Evolutionary conservation across 441 rosid species (phyloP).

Genomic region (Erysimum cheiri): DNA sequence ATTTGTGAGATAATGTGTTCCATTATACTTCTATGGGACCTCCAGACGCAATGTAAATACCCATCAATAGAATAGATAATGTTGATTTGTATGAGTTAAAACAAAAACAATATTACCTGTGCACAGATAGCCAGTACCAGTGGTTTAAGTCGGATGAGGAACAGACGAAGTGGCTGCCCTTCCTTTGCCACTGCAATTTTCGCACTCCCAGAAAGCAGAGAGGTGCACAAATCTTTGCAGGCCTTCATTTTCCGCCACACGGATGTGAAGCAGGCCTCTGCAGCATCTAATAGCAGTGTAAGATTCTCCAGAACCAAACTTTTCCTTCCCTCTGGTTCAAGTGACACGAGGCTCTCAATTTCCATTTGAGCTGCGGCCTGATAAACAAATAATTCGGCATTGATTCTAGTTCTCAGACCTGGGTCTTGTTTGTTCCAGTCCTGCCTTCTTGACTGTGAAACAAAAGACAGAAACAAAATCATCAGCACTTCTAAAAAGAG

Average conservation of each 20-base stretch:
- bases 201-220: conserved; percentile 75
- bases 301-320: conserved; percentile 76
- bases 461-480: neutral
- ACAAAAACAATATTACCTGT: conserved; percentile 57
- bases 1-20: neutral
- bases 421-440: conserved; percentile 82
- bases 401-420: conserved; percentile 63
- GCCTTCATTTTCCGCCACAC: conserved; percentile 82
- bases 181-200: conserved; percentile 69
- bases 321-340: conserved; percentile 73
- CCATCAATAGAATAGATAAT: neutral
- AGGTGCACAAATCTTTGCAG: conserved; percentile 75
- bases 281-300: conserved; percentile 70
- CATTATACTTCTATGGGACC: neutral
- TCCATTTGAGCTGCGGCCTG: conserved; percentile 75
- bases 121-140: conserved; percentile 75
- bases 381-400: conserved; percentile 73
- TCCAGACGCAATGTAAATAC: neutral
- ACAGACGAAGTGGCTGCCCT: conserved; percentile 68
- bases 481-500: neutral
- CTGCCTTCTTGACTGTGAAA: conserved; percentile 74
- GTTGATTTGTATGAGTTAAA: neutral
- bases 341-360: conserved; percentile 64
- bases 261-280: conserved; percentile 76
- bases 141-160: conserved; percentile 80